Conservation (phyloP, 768 basidiomycete species). For the Ramaria rubella region DNA sequence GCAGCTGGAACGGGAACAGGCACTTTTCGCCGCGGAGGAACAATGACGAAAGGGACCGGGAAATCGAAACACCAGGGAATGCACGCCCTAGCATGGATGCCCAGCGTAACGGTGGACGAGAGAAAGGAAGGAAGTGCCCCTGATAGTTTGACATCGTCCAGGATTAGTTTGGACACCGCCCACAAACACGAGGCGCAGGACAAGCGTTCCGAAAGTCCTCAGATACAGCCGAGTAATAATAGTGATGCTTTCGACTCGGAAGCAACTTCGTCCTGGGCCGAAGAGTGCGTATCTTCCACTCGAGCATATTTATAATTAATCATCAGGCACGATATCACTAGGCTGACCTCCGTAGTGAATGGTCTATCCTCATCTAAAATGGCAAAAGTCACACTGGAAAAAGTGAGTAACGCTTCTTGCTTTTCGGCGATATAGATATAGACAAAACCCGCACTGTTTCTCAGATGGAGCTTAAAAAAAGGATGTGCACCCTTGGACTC, state of each 20-base stretch:
- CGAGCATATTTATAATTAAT: background rate
- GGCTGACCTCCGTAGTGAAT: constrained; percentile 67
- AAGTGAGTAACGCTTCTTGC: constrained; percentile 46
- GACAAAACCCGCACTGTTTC: background rate
- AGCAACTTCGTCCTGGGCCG: constrained; percentile 51
- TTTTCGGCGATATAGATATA: background rate
- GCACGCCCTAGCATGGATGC: constrained; percentile 66
- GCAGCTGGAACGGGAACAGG: background rate
- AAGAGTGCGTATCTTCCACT: constrained; percentile 49
- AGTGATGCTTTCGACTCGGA: constrained; percentile 26
- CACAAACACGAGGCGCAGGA: constrained; percentile 20
- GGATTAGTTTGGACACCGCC: constrained; percentile 42
- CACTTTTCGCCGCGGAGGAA: constrained; percentile 19
- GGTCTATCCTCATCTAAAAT: constrained; percentile 54
- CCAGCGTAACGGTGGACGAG: constrained; percentile 61
- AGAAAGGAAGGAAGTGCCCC: constrained; percentile 45
- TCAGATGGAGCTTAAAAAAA: constrained; percentile 36
- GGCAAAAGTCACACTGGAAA: constrained; percentile 65
- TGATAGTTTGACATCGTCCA: constrained; percentile 41
- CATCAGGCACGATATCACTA: constrained; percentile 29
- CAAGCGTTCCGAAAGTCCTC: constrained; percentile 7
- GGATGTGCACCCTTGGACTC: constrained; percentile 79
- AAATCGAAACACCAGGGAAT: constrained; percentile 43
- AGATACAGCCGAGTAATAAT: constrained; percentile 33
- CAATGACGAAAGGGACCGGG: constrained; percentile 46